Base-by-base conservation (phyloP, 1,139 yeast species). In the Scheffersomyces titani region DNA sequence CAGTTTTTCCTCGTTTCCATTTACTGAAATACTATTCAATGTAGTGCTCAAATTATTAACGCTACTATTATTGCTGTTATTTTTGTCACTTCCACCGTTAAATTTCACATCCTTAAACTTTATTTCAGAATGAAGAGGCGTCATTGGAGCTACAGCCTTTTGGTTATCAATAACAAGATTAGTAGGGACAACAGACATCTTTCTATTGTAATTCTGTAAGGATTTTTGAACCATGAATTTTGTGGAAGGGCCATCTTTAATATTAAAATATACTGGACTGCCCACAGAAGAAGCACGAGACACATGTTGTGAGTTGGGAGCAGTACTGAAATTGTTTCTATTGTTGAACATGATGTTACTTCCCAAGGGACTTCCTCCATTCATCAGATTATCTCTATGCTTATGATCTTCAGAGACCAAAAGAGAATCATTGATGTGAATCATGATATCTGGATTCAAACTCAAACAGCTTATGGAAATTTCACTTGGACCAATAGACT, bases 381-480 rank as follows among this genome's bases (percentile, higher is more conserved):
- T 19, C 11, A 19, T 46, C 49, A n/a, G 49, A 19, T 20, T 7
- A 19, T 22, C 49, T 19, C 49, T 46, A 6, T 9, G 24, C 49
- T 46, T 46, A 16, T 24, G 30, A 11, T 22, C 21, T 18, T 50
- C 50, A 19, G 55, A 45, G 2, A 22, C 40, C 9, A 51, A n/a
- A 11, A 51, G 44, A 6, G 53, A n/a, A 5, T 57, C 61, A 20
- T 52, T 51, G 6, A 57, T 44, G 19, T 52, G 52, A 0, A 52
- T 48, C 57, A 50, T 56, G 44, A 52, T 52, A 40, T 67, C 67
- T 0, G 75, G 74, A 53, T 73, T 73, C 45, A 78, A 65, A 16
- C 70, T 61, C 19, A 74, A 65, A 55, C 82, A 78, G 2, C 70
- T 73, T 9, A 74, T 51, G 16, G 76, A 65, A 18, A 78, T 72